Percentiles rank a stretch among this genome's conserved stretches.
phyloP scores from a whole-genome alignment of 2,329 filamentous ascomycete genomes.

The Pyrenophora tritici-repentis region DNA sequence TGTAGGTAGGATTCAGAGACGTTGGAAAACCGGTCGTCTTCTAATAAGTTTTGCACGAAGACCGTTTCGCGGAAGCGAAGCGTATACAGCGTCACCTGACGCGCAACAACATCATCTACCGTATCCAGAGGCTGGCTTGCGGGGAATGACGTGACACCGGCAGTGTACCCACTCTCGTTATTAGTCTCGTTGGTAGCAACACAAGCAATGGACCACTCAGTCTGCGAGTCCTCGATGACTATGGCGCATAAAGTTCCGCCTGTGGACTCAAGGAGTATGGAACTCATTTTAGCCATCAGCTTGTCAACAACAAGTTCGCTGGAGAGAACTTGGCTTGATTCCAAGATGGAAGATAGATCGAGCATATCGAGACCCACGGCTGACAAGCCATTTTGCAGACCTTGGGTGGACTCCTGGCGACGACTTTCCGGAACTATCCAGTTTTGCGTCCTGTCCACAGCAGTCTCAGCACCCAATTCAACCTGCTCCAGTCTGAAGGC shows the following conservation, averaged over 20 bases:
- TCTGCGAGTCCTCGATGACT: slow-evolving; percentile 70
- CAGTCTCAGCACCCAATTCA: slow-evolving; percentile 44
- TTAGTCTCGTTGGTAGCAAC: slow-evolving; percentile 69
- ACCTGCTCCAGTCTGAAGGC: slow-evolving; percentile 53
- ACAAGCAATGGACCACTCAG: slow-evolving; percentile 72
- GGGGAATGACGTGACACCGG: slow-evolving; percentile 68
- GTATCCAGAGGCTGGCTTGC: slow-evolving; percentile 67
- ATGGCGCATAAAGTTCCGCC: slow-evolving; percentile 76
- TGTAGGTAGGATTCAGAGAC: slow-evolving; percentile 71
- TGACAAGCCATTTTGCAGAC: slow-evolving; percentile 67
- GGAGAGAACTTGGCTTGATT: slow-evolving; percentile 79
- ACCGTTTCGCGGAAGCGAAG: slow-evolving; percentile 76
- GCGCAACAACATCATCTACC: slow-evolving; percentile 69
- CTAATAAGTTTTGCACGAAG: slow-evolving; percentile 73
- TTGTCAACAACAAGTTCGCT: slow-evolving; percentile 77
- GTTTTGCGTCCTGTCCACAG: slow-evolving; percentile 54
- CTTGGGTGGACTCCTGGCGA: slow-evolving; percentile 51
- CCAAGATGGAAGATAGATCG: slow-evolving; percentile 76
- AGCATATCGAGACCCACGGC: slow-evolving; percentile 76
- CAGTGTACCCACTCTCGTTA: slow-evolving; percentile 21
- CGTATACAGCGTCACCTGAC: slow-evolving; percentile 77
- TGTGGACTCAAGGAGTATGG: slow-evolving; percentile 78
- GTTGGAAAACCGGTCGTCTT: slow-evolving; percentile 78
- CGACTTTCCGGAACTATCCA: slow-evolving; percentile 55
- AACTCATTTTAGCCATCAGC: slow-evolving; percentile 78